Evolutionary conservation across 2,329 filamentous ascomycete species (phyloP).

Genomic region (Fusarium sulawesiense): DNA sequence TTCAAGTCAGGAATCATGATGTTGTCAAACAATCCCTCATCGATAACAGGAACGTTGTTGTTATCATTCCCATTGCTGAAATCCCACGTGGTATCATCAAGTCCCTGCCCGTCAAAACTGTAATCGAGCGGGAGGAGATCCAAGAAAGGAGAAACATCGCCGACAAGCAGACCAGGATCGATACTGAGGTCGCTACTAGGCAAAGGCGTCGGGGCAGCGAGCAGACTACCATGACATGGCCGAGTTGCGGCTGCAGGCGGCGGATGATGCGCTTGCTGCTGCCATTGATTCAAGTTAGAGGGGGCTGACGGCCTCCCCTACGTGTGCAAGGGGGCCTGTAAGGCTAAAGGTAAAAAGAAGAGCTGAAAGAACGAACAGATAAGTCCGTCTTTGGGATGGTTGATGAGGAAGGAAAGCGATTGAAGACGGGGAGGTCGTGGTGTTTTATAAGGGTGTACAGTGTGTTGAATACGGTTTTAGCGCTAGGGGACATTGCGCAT

Average conservation of each 20-base stretch:
- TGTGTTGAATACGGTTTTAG: constrained; percentile 19
- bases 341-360: constrained; percentile 13
- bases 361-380: constrained; percentile 5
- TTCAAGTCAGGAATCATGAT: constrained; percentile 26
- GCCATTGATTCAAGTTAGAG: constrained; percentile 47
- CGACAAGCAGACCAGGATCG: constrained; percentile 21
- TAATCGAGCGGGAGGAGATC: constrained; percentile 35
- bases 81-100: constrained; percentile 25
- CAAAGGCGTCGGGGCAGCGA: constrained; percentile 26
- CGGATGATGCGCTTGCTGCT: constrained; percentile 22
- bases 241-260: constrained; percentile 17
- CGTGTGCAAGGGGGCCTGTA: constrained; percentile 40
- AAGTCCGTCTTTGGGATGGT: constrained; percentile 16
- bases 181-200: constrained; percentile 13
- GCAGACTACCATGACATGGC: constrained; percentile 39
- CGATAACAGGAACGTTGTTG: background rate
- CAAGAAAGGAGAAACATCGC: constrained; percentile 25
- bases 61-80: constrained; percentile 4
- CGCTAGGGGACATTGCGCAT: constrained; percentile 6
- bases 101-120: constrained; percentile 20
- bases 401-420: constrained; percentile 21
- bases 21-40: constrained; percentile 30
- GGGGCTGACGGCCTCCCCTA: constrained; percentile 44
- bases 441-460: constrained; percentile 39
- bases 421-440: background rate